Evolutionary conservation across 805 yeast species (phyloP).

Genomic region (Suhomyces sp.): DNA sequence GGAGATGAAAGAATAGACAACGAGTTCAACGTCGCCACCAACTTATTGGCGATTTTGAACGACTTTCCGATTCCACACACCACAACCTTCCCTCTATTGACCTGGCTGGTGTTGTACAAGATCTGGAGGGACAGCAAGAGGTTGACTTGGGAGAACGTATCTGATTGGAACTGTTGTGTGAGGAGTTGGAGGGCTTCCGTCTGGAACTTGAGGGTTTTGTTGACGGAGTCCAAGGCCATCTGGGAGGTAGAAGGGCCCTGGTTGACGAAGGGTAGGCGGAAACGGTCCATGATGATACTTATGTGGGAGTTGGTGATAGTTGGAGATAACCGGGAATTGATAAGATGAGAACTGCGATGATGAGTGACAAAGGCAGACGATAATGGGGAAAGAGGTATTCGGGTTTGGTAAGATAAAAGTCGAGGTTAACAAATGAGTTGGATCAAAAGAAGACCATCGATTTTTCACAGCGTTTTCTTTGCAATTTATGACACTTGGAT

Average conservation of each 20-base stretch:
- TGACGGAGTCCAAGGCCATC: constrained; percentile 33
- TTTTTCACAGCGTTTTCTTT: too few species aligned
- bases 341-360: too few species aligned
- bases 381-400: too few species aligned
- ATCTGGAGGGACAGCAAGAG: constrained; percentile 43
- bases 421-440: too few species aligned
- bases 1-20: constrained; percentile 65
- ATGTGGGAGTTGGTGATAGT: background rate
- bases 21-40: constrained; percentile 81
- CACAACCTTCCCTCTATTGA: constrained; percentile 64
- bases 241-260: background rate
- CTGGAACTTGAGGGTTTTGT: constrained; percentile 45
- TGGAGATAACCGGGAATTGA: constrained; percentile 11
- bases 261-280: background rate
- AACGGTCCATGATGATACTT: background rate
- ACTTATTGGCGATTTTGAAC: constrained; percentile 71
- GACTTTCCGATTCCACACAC: constrained; percentile 86
- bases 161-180: constrained; percentile 44
- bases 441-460: too few species aligned
- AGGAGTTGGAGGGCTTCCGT: constrained; percentile 48
- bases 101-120: constrained; percentile 24
- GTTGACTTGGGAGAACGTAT: constrained; percentile 46
- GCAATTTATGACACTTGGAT: too few species aligned
- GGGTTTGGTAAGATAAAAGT: too few species aligned
- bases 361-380: too few species aligned